A percentile compares a stretch with the other conserved stretches of the same genome.
These are phyloP conservation scores for Macrophomina tecta DNA, from an alignment of 2,329 filamentous ascomycete genomes.

Conservation along the genomic window DNA sequence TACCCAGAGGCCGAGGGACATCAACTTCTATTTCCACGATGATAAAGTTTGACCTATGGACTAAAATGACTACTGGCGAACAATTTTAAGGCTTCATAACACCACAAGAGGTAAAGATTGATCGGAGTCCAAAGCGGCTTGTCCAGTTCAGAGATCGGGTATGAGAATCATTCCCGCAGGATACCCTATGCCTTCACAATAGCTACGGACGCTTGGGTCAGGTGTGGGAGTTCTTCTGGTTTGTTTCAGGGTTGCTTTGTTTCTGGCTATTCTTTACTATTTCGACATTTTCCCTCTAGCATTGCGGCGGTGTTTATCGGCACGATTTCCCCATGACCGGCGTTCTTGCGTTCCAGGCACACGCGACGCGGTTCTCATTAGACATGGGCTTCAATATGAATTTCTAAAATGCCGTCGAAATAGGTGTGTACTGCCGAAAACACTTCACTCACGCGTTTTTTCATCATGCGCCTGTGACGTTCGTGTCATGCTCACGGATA, in stretches of 20 bases:
- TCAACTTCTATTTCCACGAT: slow-evolving; percentile 94
- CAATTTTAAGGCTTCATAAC: too few relatives aligned
- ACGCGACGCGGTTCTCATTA: not conserved
- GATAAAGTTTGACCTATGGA: slow-evolving; percentile 58
- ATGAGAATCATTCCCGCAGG: not conserved
- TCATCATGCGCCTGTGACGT: too few relatives aligned
- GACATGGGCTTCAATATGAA: too few relatives aligned
- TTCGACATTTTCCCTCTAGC: not conserved
- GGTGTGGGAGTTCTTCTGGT: not conserved
- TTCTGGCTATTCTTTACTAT: not conserved
- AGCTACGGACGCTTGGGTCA: too few relatives aligned
- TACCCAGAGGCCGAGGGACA: slow-evolving; percentile 79
- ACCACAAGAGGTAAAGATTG: too few relatives aligned
- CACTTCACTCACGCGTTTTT: too few relatives aligned
- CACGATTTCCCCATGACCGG: not conserved
- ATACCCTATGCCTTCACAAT: too few relatives aligned
- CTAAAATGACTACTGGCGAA: not conserved
- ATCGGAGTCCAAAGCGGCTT: too few relatives aligned
- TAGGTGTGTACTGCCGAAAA: too few relatives aligned
- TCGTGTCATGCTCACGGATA: too few relatives aligned
- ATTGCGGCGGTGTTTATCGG: slow-evolving; percentile 16
- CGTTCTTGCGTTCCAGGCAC: not conserved
- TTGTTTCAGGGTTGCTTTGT: not conserved
- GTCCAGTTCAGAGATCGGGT: too few relatives aligned
- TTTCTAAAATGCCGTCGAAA: too few relatives aligned